phyloP scores from a whole-genome alignment of 192 early-diverging fungal species.

The Funneliformis mosseae region DNA sequence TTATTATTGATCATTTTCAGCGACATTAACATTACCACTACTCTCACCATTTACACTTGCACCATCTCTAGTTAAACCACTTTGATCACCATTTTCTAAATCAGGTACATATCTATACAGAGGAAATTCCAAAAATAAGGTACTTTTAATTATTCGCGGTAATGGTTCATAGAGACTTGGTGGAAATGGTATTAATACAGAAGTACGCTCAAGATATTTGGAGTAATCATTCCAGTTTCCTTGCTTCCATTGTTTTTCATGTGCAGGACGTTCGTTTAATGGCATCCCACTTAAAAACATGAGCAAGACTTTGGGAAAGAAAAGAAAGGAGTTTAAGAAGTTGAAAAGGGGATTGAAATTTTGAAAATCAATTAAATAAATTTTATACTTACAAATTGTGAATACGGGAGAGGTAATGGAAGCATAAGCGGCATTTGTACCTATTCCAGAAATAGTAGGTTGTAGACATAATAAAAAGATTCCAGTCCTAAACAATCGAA shows the following conservation, averaged over 20 bases:
- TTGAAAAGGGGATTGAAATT: background rate
- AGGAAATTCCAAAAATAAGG: constrained; percentile 31
- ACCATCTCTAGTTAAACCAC: background rate
- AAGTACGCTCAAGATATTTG: constrained; percentile 6
- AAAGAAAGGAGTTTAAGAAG: background rate
- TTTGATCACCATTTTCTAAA: background rate
- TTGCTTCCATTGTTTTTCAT: constrained; percentile 27
- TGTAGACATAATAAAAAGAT: constrained; percentile 34
- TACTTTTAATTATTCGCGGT: constrained; percentile 26
- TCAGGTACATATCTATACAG: constrained; percentile 17
- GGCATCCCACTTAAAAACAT: constrained; percentile 29
- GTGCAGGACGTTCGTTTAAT: constrained; percentile 24
- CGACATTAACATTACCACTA: too few relatives aligned
- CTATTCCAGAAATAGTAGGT: constrained; percentile 13
- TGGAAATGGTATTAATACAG: constrained; percentile 30
- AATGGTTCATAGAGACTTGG: constrained; percentile 24
- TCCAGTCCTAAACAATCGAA: constrained; percentile 23
- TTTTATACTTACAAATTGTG: constrained; percentile 20
- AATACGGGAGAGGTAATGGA: constrained; percentile 23
- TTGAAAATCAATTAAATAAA: background rate
- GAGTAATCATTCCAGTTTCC: constrained; percentile 23
- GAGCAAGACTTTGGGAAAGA: constrained; percentile 4
- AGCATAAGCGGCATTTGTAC: background rate
- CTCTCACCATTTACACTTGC: too few relatives aligned
- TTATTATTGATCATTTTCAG: too few relatives aligned